Percentiles rank a stretch among this genome's conserved stretches.
These are phyloP conservation scores for Amniculicola lignicola DNA, from an alignment of 495 filamentous ascomycete genomes.

Conservation along the genomic window DNA sequence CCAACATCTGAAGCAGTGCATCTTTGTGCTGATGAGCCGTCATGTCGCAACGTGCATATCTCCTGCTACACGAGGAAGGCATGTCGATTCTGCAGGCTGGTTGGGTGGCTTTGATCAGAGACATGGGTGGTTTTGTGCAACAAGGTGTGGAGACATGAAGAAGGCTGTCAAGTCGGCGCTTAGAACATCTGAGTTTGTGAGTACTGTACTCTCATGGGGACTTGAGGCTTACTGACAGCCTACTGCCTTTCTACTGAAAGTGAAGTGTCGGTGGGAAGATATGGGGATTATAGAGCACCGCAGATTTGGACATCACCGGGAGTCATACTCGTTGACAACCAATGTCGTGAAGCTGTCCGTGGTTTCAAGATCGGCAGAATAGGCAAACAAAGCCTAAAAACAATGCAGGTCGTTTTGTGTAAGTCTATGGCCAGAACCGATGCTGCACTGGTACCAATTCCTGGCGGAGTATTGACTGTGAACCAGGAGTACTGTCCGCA, in stretches of 20 bases:
- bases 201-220: too few species aligned
- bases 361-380: too few species aligned
- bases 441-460: constrained; percentile 6
- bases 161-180: neutral
- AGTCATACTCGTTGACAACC: too few species aligned
- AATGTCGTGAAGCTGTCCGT: too few species aligned
- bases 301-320: too few species aligned
- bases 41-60: neutral
- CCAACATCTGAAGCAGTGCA: neutral
- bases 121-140: constrained; percentile 4
- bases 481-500: neutral
- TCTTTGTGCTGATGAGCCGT: neutral
- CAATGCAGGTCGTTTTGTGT: neutral
- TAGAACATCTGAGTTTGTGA: too few species aligned
- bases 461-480: constrained; percentile 18
- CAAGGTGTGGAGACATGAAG: constrained; percentile 3
- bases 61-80: neutral
- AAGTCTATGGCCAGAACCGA: neutral
- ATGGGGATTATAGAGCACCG: neutral
- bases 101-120: constrained; percentile 16
- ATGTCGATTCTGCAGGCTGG: constrained; percentile 19
- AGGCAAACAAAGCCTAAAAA: neutral
- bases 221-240: neutral
- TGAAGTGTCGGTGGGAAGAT: neutral
- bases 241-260: neutral